Conservation (phyloP, 148 eudicot species). For the Polygonum aviculare region DNA sequence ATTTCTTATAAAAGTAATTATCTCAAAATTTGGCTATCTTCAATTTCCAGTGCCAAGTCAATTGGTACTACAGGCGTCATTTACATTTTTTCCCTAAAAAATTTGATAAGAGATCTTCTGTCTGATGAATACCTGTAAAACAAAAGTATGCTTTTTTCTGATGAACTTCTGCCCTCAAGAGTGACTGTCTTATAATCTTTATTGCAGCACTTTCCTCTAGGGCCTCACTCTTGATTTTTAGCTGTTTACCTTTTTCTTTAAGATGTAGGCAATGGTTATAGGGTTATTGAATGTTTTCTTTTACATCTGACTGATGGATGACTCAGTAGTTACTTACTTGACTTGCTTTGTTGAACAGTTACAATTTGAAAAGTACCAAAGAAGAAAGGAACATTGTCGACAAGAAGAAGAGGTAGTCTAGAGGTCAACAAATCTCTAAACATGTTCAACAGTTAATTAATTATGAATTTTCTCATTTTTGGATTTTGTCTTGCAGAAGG, state of each 20-base stretch:
- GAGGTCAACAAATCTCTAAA: background rate
- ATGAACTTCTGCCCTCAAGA: background rate
- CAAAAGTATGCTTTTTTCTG: background rate
- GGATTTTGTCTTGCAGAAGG: constrained; percentile 43
- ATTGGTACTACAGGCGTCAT: background rate
- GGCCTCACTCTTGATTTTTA: background rate
- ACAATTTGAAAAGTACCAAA: constrained; percentile 61
- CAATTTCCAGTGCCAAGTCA: background rate
- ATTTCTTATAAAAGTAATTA: background rate
- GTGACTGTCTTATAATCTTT: background rate
- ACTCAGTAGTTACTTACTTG: background rate
- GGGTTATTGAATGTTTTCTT: background rate
- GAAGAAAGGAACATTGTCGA: constrained; percentile 63
- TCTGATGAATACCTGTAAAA: background rate
- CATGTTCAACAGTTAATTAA: background rate
- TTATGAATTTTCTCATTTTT: background rate
- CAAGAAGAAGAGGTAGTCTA: constrained; percentile 56
- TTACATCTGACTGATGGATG: constrained; percentile 1
- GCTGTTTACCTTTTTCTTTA: background rate
- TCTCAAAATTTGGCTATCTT: background rate
- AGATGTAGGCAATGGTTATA: background rate
- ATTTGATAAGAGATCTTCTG: background rate
- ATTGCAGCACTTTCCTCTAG: background rate
- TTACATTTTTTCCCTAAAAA: background rate
- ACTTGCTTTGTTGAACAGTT: constrained; percentile 36